Evolutionary conservation across 441 rosid species (phyloP), one percentile per base, ranked within the genome.

Genomic region (Populus hybrid): DNA sequence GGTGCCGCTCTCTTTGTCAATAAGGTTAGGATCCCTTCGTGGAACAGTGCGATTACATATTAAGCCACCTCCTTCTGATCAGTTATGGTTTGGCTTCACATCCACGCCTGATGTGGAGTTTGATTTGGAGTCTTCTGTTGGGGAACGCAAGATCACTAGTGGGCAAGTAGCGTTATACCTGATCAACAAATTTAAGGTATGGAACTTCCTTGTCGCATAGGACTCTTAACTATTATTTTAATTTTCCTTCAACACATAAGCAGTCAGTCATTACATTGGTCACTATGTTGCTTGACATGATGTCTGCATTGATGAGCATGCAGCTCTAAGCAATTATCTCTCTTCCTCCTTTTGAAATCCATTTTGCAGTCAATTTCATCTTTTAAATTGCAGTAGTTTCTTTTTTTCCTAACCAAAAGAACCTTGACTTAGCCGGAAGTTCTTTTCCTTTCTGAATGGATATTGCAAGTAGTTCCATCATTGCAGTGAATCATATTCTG

Each of bases 51-150:
- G 93, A 73, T 80, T 92, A 53, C 93, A 88, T 81, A 82, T 94
- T 81, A 92, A 94, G 84, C 98, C 98, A 18, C 99, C 98, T 77
- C 99, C 99, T 68, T 93, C 98, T 3, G 94, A 97, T 89, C 98
- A 89, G 73, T 78, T 94, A 82, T 97, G 99, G 98, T 91, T 83
- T 84, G 90, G 98, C 75, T 97, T 93, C 85, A 89, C 93, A 24
- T 90, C 92, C 78, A 92, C 90, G 97, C 99, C 99, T 18, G 93
- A 93, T 65, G 84, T 97, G 82, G 92, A 91, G 71, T 90, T 97
- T 71, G 84, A 84, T 72, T 88, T 94, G 70, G 97, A 88, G 80
- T 89, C 98, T 74, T 88, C 92, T 32, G 85, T 97, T 84, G 98
- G 98, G 80, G 99, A 94, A 74, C 97, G 91, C 83, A 97, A 91